Percentiles rank a stretch among this genome's conserved stretches.
Evolutionary conservation across 1,284 basidiomycete genomes (phyloP).

Genomic region (Irpex sp.): DNA sequence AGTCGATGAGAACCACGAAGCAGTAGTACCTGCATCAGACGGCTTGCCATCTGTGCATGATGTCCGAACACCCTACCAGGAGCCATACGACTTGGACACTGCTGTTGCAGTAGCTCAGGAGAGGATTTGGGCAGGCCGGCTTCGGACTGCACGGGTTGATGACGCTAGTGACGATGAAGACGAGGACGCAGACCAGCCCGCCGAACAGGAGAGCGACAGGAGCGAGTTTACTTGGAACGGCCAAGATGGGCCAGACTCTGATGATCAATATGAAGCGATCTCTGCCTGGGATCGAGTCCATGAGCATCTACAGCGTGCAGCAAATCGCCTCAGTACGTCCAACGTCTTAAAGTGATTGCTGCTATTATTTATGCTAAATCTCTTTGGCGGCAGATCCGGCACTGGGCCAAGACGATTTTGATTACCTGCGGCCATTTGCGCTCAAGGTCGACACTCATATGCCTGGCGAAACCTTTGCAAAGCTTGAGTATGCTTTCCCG

Average conservation of each 20-base stretch:
- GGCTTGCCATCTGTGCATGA: background rate
- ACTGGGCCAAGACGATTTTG: slow-evolving; percentile 10
- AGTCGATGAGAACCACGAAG: no score
- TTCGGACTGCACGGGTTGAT: background rate
- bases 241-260: background rate
- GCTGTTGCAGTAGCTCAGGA: background rate
- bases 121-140: background rate
- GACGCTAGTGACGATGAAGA: slow-evolving; percentile 5
- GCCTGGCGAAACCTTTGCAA: slow-evolving; percentile 16
- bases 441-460: slow-evolving; percentile 19
- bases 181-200: background rate
- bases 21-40: background rate
- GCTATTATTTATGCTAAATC: background rate
- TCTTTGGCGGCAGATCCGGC: slow-evolving; percentile 6
- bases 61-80: background rate
- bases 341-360: background rate
- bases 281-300: slow-evolving; percentile 19
- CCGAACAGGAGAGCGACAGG: background rate
- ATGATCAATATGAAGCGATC: slow-evolving; percentile 9
- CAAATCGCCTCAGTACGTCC: background rate
- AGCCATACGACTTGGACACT: background rate
- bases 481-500: slow-evolving; percentile 16
- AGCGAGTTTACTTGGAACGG: background rate
- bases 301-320: slow-evolving; percentile 20
- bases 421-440: slow-evolving; percentile 15